Evolutionary conservation across 2,329 filamentous ascomycete genomes (phyloP), one percentile per base, ranked within the genome.

Genomic region (Myriosclerotinia duriaeana): DNA sequence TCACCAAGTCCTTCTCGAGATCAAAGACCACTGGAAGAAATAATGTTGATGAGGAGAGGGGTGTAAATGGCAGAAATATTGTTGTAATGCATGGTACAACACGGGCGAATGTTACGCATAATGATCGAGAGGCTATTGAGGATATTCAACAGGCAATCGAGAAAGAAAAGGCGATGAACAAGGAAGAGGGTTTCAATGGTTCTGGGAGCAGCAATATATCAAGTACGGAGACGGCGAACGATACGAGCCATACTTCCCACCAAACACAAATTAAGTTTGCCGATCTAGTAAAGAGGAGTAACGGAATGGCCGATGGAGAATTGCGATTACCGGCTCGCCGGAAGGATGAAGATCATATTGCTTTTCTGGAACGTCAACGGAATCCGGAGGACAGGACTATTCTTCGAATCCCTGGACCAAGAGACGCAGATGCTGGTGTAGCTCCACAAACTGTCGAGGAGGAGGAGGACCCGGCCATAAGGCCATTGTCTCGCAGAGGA

Each of bases 351-450:
- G 89, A 93, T 69, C 92, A 96, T 74, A 96, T 97, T 74, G 90
- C 90, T 7, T 95, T 98, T 73, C 77, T 97, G 17, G 87, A 97
- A 76, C 89, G 90, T 42, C 94, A 97, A 76, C 86, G 93, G 48
- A 89, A 91, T 66, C 83, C 82, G 1, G 87, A 87, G 69, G 88
- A 90, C 66, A 89, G 87, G 64, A 87, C 88, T 44, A 87, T 93
- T 0, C 80, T 98, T 53, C 89, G 92, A 52, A 98, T 99, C 72
- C 95, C 95, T 0, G 93, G 93, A 26, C 95, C 95, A 0, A 84
- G 93, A 72, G 95, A 98, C 75, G 93, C 90, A 59, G 95, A 99
- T 73, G 86, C 87, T 61, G 95, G 94, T 36, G 84, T 92, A 68
- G 82, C 88, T 12, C 93, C 93, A 4, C 79, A 87, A 71, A 79